A percentile compares a stretch with the other conserved stretches of the same genome.
phyloP scores from a whole-genome alignment of 345 rosid genomes.

The Euphorbia lathyris region DNA sequence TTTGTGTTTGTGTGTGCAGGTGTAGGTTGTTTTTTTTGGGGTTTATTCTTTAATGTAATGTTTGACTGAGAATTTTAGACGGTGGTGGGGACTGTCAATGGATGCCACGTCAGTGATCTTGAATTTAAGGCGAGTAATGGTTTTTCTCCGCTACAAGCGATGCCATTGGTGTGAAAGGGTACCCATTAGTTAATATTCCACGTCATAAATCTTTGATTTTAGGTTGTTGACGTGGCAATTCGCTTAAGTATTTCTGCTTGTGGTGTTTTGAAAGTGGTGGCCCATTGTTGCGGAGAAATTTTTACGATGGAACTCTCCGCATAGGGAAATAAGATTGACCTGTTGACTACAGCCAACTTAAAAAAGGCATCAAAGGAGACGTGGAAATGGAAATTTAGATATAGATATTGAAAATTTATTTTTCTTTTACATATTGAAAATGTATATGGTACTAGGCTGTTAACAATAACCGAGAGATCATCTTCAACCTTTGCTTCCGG shows the following conservation, averaged over 20 bases:
- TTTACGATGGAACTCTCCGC: neutral
- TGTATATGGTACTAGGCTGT: no score
- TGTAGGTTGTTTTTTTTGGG: no score
- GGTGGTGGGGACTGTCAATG: slow-evolving; percentile 21
- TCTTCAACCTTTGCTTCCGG: no score
- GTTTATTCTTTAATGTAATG: neutral
- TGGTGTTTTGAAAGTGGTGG: neutral
- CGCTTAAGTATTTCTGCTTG: neutral
- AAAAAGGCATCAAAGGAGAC: no score
- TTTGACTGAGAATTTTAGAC: slow-evolving; percentile 30
- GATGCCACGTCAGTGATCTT: slow-evolving; percentile 40
- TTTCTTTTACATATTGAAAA: no score
- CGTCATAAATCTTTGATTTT: neutral
- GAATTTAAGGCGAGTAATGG: slow-evolving; percentile 39
- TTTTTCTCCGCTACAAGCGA: slow-evolving; percentile 17
- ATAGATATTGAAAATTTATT: no score
- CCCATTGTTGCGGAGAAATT: neutral
- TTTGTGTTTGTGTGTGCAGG: neutral
- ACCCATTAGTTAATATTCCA: neutral
- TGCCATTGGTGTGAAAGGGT: neutral
- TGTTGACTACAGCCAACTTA: neutral
- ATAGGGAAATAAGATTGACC: neutral
- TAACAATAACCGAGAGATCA: no score
- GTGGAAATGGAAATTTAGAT: no score
- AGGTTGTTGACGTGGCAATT: slow-evolving; percentile 6